phyloP scores from a whole-genome alignment of 768 basidiomycete genomes.

The Symmetrospora coprosmae region DNA sequence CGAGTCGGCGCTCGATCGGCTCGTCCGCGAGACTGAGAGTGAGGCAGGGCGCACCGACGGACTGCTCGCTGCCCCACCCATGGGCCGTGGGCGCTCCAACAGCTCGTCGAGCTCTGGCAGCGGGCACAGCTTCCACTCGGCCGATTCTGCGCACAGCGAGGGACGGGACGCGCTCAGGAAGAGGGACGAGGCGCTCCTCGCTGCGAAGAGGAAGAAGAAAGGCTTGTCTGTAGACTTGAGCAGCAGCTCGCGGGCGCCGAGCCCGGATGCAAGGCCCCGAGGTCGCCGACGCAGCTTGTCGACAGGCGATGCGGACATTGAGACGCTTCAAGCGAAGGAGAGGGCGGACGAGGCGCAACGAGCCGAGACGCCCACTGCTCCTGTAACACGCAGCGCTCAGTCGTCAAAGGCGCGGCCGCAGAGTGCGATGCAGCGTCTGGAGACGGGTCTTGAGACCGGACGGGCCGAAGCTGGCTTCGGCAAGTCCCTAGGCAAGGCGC shows the following conservation, averaged over 20 bases:
- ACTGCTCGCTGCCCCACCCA: not conserved
- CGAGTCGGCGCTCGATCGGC: constrained; percentile 14
- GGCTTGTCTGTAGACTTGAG: not conserved
- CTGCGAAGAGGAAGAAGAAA: not conserved
- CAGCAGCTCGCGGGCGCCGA: no score
- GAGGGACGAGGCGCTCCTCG: not conserved
- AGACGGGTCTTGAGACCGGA: no score
- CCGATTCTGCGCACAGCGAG: not conserved
- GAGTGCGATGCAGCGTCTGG: no score
- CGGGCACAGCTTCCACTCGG: not conserved
- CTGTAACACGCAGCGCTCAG: no score
- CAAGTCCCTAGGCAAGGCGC: not conserved
- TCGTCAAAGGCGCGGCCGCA: no score
- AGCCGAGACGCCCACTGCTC: no score
- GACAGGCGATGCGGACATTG: constrained; percentile 1
- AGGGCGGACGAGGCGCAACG: no score
- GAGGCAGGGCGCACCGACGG: no score
- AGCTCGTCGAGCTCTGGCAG: not conserved
- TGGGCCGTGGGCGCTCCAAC: not conserved
- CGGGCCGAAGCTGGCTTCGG: constrained; percentile 11
- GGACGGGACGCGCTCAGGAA: not conserved
- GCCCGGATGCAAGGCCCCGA: not conserved
- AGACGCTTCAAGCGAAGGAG: not conserved
- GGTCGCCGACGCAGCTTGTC: constrained; percentile 3
- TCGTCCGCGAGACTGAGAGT: constrained; percentile 9